Base-by-base conservation (phyloP, 768 basidiomycete genomes). In the Mycena crocata region DNA sequence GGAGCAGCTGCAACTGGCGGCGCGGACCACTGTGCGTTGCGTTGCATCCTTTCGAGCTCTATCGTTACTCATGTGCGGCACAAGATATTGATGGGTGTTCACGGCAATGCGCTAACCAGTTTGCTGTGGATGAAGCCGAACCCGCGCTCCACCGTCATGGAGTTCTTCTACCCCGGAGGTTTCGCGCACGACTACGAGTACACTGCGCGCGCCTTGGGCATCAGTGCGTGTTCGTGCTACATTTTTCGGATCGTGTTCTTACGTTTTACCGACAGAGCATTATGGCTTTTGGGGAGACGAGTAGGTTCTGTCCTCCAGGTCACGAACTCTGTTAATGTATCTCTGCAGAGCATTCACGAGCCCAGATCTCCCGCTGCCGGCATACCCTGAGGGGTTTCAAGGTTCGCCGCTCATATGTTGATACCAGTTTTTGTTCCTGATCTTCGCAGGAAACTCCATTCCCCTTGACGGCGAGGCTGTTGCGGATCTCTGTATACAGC, bases 61-160 rank as follows among this genome's bases (percentile, higher is more conserved):
- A 69, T 13, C 51, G 32, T 54, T 56, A 13, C 37, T 72, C n/a
- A 58, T 19, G 44, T 13, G 12, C 46, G 8, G 37, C 66, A 97
- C n/a, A n/a, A n/a, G 95, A 94, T 97, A 72, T 87, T 97, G 90
- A 91, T 96, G 86, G 95, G 95, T 62, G 92, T 97, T 19, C 95
- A 97, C 72, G 95, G 96, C 13, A 97, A 98, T 74, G 96, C 94
- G 34, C 77, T 98, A 40, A 96, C 95, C 0, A 86, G 93, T 31
- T 85, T 96, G 0, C 75, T 98, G 6, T 98, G 95, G 95, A 98
- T 97, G 96, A 90, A 92, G 26, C 92, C 93, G 2, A 88, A 87
- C 4, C 89, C 90, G 7, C 84, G 90, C 21, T 86, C 93, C 34
- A 95, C 96, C 0, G 94, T 98, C 34, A 93, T 97, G 74, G 96